These are phyloP conservation scores for Crithidia mellificae DNA, from an alignment of 208 protist species.

Conservation along the genomic window DNA sequence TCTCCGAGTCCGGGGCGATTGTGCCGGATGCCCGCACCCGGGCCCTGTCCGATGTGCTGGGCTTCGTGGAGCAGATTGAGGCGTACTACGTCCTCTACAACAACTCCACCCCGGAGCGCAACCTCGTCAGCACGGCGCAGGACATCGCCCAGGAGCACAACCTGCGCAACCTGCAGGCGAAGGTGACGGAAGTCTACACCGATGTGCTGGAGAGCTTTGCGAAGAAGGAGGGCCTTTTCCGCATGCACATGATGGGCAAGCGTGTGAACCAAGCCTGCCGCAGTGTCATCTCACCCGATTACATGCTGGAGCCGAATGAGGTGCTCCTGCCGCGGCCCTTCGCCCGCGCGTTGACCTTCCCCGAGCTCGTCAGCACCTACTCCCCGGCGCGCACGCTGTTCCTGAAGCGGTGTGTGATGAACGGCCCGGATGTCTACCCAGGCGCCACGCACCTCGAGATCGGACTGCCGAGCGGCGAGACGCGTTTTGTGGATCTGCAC, in stretches of 20 bases:
- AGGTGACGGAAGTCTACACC: constrained; percentile 83
- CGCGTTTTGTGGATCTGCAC: constrained; percentile 80
- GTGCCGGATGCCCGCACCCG: constrained; percentile 69
- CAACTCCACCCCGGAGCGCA: constrained; percentile 57
- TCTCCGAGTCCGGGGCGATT: constrained; percentile 66
- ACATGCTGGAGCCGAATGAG: constrained; percentile 96
- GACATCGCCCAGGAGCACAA: constrained; percentile 82
- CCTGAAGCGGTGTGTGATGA: constrained; percentile 96
- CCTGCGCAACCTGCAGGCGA: constrained; percentile 82
- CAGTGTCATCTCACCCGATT: constrained; percentile 99
- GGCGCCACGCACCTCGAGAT: constrained; percentile 97
- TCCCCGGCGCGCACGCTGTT: constrained; percentile 72
- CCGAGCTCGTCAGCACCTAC: constrained; percentile 90
- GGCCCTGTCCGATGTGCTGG: constrained; percentile 69
- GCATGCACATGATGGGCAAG: constrained; percentile 99
- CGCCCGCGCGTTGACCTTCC: constrained; percentile 96
- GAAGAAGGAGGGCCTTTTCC: constrained; percentile 99
- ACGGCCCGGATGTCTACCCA: constrained; percentile 97
- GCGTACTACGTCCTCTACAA: constrained; percentile 71
- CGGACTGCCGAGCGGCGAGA: constrained; percentile 66
- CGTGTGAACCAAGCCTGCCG: constrained; percentile 99
- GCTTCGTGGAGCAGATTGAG: constrained; percentile 86
- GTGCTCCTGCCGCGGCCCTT: constrained; percentile 94
- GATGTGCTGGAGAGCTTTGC: constrained; percentile 93
- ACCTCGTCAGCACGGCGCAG: constrained; percentile 47